Evolutionary conservation across 805 yeast species (phyloP).

Genomic region (Yarrowia bubula): DNA sequence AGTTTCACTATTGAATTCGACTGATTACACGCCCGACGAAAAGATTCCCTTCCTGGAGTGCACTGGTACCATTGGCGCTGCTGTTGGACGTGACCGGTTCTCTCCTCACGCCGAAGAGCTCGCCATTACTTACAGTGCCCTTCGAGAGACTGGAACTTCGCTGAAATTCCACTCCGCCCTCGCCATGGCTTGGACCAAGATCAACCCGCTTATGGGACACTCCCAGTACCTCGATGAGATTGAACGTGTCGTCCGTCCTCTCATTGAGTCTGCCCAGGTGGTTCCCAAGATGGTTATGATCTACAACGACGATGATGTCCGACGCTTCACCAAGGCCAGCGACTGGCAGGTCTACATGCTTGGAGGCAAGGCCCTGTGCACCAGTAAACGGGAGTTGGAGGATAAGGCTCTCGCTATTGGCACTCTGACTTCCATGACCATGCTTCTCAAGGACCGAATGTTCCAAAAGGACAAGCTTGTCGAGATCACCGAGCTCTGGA

Average conservation of each 20-base stretch:
- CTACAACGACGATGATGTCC: slow-evolving; percentile 83
- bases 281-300: slow-evolving; percentile 83
- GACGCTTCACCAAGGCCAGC: slow-evolving; percentile 57
- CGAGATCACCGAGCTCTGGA: slow-evolving; percentile 80
- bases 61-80: slow-evolving; percentile 39
- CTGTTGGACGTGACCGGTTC: slow-evolving; percentile 92
- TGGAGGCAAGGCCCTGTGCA: slow-evolving; percentile 11
- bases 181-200: slow-evolving; percentile 95
- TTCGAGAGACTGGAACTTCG: slow-evolving; percentile 63
- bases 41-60: slow-evolving; percentile 19
- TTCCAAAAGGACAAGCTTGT: slow-evolving; percentile 41
- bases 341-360: slow-evolving; percentile 21
- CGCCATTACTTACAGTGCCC: slow-evolving; percentile 42
- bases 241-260: slow-evolving; percentile 84
- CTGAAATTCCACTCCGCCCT: slow-evolving; percentile 80
- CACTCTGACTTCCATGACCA: slow-evolving; percentile 5
- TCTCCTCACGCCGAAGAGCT: slow-evolving; percentile 70
- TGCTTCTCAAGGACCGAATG: slow-evolving; percentile 21
- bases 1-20: slow-evolving; percentile 62
- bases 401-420: slow-evolving; percentile 13
- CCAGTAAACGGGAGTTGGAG: slow-evolving; percentile 10
- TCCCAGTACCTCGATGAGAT: slow-evolving; percentile 82
- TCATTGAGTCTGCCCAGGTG: slow-evolving; percentile 79
- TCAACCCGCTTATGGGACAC: slow-evolving; percentile 59
- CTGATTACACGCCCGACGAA: slow-evolving; percentile 70